phyloP scores from a whole-genome alignment of 2,329 filamentous ascomycete species.

The Plectosphaerella sp. region DNA sequence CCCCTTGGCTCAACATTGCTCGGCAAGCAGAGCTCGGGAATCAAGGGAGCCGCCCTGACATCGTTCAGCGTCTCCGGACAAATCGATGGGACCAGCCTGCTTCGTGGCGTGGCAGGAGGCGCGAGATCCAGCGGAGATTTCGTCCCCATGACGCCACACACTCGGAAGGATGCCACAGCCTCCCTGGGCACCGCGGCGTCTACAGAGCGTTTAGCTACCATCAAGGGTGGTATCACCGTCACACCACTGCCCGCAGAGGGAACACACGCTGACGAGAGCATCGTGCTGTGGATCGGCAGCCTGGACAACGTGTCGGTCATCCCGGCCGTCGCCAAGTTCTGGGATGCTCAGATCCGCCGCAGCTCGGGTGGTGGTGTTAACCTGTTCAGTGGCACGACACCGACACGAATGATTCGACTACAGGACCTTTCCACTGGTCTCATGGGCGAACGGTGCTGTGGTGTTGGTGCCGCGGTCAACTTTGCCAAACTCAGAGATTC shows the following conservation, averaged over 20 bases:
- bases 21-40: constrained; percentile 44
- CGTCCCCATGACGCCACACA: constrained; percentile 61
- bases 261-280: constrained; percentile 45
- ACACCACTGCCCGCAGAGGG: constrained; percentile 35
- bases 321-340: constrained; percentile 50
- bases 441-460: constrained; percentile 52
- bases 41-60: constrained; percentile 54
- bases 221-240: constrained; percentile 50
- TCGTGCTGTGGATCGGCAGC: constrained; percentile 53
- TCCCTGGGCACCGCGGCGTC: constrained; percentile 36
- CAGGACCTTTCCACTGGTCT: constrained; percentile 48
- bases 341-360: constrained; percentile 54
- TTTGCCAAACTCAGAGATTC: constrained; percentile 17
- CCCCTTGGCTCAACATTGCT: constrained; percentile 42
- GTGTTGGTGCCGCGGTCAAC: constrained; percentile 41
- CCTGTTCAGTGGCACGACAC: constrained; percentile 50
- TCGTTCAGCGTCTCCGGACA: constrained; percentile 54
- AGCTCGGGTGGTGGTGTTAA: constrained; percentile 46
- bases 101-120: constrained; percentile 39
- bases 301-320: constrained; percentile 54
- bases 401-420: constrained; percentile 51
- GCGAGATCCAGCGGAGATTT: constrained; percentile 43
- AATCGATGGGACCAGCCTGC: constrained; percentile 54
- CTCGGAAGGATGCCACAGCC: constrained; percentile 47
- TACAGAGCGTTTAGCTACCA: constrained; percentile 45